Base-by-base conservation (phyloP, 2,329 filamentous ascomycete genomes). In the Geosmithia flava region DNA sequence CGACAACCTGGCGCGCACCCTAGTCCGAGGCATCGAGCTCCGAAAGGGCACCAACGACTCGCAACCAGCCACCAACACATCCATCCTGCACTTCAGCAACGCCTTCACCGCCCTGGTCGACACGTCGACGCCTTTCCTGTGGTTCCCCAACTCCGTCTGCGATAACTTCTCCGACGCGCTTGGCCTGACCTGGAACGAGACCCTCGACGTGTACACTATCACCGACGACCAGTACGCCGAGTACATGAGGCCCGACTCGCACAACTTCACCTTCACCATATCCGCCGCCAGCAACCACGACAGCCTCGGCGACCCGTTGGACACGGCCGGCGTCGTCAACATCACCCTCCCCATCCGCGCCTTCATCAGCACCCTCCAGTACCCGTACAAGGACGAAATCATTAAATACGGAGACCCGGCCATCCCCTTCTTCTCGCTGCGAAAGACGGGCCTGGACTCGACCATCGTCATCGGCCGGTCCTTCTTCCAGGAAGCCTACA, bases 401-500 rank as follows among this genome's bases (percentile, higher is more conserved):
- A 71, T 74, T 52, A 54, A 61, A 44, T 74, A 69, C 49, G 68
- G 65, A 33, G 65, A 70, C 7, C 62, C 67, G 8, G 65, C 65
- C 37, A 59, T 74, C 10, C 74, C 71, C 11, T 87, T 87, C 57
- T 87, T 87, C 50, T 81, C 83, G 3, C 68, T 88, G 47, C 73
- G 77, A 54, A 74, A 75, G 50, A 68, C 76, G 11, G 57, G 70
- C 19, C 69, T 75, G 49, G 69, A 71, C 37, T 68, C 67, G 15
- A 71, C 78, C 53, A 74, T 78, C 59, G 74, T 82, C 13, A 71
- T 87, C 37, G 84, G 84, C 7, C 72, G 82, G 33, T 74, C 77
- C 0, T 87, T 87, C 53, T 64, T 88, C 48, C 84, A 87, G 58
- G 83, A 87, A 61, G 75, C 82, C 2, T 80, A 80, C 51, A 60